A percentile compares a stretch with the other conserved stretches of the same genome.
Conservation (phyloP, 305 asterid species). For the Rubia tinctorum region DNA sequence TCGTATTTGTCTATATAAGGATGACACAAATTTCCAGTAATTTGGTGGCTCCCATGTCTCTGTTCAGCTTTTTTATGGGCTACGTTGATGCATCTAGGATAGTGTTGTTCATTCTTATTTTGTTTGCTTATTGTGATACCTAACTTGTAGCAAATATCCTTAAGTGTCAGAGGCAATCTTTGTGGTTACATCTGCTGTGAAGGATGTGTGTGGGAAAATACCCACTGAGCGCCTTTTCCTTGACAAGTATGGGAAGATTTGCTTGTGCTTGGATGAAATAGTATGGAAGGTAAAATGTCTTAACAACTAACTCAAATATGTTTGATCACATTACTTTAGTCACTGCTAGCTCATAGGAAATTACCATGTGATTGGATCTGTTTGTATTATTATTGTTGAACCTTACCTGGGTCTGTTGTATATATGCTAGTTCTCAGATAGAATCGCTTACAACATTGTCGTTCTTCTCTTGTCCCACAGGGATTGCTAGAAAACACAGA, state of each 20-base stretch:
- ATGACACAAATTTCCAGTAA: background rate
- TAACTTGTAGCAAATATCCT: conserved; percentile 10
- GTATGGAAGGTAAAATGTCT: conserved; percentile 76
- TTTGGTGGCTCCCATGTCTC: too few species aligned
- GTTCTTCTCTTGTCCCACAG: conserved; percentile 18
- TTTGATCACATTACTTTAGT: background rate
- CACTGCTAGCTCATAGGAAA: background rate
- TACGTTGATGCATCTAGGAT: background rate
- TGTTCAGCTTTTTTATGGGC: too few species aligned
- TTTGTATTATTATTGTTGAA: background rate
- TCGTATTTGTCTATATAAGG: background rate
- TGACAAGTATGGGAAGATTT: conserved; percentile 92
- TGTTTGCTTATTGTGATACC: background rate
- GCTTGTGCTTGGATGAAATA: conserved; percentile 96
- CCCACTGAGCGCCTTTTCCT: conserved; percentile 93
- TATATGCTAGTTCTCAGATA: conserved; percentile 6
- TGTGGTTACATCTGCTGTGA: conserved; percentile 80
- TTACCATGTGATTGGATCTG: background rate
- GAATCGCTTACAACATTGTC: background rate
- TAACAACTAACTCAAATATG: background rate
- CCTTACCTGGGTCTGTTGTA: too few species aligned
- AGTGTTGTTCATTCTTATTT: background rate
- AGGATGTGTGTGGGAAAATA: conserved; percentile 92
- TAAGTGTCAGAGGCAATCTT: conserved; percentile 84
- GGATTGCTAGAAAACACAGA: conserved; percentile 87